Conservation (phyloP, 805 yeast genomes). For the Schizosaccharomyces osmophilus region DNA sequence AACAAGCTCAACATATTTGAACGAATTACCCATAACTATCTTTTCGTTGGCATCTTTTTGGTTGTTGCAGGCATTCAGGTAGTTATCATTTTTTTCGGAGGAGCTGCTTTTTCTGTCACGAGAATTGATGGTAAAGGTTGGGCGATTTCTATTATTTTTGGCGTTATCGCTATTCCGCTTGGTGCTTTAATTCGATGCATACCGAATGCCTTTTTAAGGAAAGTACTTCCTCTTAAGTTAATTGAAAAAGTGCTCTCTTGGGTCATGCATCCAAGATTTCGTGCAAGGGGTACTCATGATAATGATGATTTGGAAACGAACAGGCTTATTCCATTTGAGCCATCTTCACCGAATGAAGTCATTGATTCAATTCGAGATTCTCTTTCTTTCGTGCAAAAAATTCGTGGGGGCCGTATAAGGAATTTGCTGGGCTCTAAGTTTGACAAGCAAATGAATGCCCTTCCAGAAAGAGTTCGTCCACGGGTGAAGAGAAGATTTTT, state of each 20-base stretch:
- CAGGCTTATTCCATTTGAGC: neutral
- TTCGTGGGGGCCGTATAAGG: neutral
- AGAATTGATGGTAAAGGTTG: slow-evolving; percentile 69
- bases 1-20: slow-evolving; percentile 61
- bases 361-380: neutral
- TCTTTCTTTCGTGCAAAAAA: neutral
- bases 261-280: neutral
- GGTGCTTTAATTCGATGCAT: slow-evolving; percentile 53
- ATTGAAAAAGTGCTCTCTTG: slow-evolving; percentile 1
- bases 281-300: neutral
- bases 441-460: neutral
- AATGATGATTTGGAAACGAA: neutral
- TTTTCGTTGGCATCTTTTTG: slow-evolving; percentile 45
- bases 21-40: slow-evolving; percentile 60
- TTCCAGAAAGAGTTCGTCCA: neutral
- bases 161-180: slow-evolving; percentile 54
- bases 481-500: neutral
- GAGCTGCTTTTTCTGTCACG: slow-evolving; percentile 70
- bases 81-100: slow-evolving; percentile 87
- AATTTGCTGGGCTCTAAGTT: neutral
- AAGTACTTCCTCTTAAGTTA: slow-evolving; percentile 5
- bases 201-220: slow-evolving; percentile 35
- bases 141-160: slow-evolving; percentile 69
- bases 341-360: neutral
- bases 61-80: slow-evolving; percentile 70